A percentile compares a stretch with the other conserved stretches of the same genome.
These are phyloP conservation scores for Calonectria pteridis DNA, from an alignment of 2,329 filamentous ascomycete genomes.

Conservation along the genomic window DNA sequence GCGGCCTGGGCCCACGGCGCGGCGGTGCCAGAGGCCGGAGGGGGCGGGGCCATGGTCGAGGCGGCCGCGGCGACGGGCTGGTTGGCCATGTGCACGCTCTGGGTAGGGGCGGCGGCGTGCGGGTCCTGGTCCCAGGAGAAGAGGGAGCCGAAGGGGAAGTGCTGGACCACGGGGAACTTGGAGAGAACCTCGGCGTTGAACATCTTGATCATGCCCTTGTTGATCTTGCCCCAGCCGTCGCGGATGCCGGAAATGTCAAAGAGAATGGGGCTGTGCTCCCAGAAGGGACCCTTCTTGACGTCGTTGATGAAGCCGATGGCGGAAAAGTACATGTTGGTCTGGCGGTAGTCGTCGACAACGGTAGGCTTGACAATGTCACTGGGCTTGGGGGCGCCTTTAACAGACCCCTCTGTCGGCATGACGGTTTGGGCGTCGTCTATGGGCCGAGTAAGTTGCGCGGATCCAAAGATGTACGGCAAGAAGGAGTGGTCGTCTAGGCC, in stretches of 20 bases:
- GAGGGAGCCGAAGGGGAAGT: conserved; percentile 87
- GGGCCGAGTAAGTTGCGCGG: conserved; percentile 86
- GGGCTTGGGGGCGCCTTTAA: conserved; percentile 78
- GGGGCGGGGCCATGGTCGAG: conserved; percentile 39
- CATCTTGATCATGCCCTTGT: conserved; percentile 99
- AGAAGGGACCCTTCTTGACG: conserved; percentile 96
- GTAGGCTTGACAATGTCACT: conserved; percentile 74
- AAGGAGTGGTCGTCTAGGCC: conserved; percentile 98
- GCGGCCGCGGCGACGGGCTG: conserved; percentile 56
- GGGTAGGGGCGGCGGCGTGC: conserved; percentile 61
- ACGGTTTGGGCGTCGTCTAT: conserved; percentile 68
- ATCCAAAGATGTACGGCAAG: conserved; percentile 93
- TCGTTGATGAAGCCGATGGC: conserved; percentile 98
- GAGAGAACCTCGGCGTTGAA: conserved; percentile 96
- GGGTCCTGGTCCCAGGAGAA: conserved; percentile 82
- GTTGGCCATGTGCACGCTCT: conserved; percentile 69
- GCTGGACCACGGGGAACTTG: conserved; percentile 98
- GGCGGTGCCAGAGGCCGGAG: conserved; percentile 50
- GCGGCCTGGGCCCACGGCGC: conserved; percentile 60
- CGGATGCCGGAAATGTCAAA: conserved; percentile 94
- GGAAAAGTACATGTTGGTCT: conserved; percentile 89
- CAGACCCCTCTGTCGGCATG: conserved; percentile 84
- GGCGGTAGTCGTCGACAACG: conserved; percentile 75
- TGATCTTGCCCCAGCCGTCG: conserved; percentile 98
- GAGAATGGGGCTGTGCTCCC: conserved; percentile 94